phyloP scores from a whole-genome alignment of 148 eudicot species.

The Nepenthes mirabilis region DNA sequence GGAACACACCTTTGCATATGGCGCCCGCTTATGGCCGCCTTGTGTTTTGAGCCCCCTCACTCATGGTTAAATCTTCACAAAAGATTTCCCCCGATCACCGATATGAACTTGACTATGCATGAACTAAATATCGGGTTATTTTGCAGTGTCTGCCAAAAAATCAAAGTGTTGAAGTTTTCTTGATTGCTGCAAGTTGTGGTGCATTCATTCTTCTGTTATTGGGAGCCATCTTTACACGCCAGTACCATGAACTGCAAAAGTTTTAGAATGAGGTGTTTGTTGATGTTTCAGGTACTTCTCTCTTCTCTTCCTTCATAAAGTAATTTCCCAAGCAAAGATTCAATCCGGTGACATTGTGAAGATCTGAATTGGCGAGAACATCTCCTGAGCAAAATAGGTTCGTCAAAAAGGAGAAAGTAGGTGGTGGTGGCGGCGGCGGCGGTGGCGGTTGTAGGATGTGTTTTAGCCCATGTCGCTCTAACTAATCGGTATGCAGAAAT shows the following conservation, averaged over 20 bases:
- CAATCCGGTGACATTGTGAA: too few species aligned
- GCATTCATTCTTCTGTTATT: conserved; percentile 50
- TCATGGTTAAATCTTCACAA: conserved; percentile 25
- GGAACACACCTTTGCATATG: conserved; percentile 63
- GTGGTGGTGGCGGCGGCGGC: too few species aligned
- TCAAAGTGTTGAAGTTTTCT: conserved; percentile 37
- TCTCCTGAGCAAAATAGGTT: too few species aligned
- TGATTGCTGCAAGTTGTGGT: conserved; percentile 48
- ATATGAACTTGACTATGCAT: background rate
- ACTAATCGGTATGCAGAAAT: too few species aligned
- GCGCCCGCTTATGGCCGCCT: conserved; percentile 44
- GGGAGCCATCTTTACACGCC: conserved; percentile 44
- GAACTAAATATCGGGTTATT: conserved; percentile 8
- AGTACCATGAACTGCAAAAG: conserved; percentile 24
- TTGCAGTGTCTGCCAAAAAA: conserved; percentile 39
- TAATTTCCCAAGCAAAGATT: too few species aligned
- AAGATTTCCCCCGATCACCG: too few species aligned
- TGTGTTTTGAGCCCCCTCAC: conserved; percentile 51
- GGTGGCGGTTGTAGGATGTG: too few species aligned
- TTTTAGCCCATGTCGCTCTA: too few species aligned
- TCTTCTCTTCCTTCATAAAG: too few species aligned
- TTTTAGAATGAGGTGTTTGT: conserved; percentile 40
- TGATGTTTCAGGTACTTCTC: conserved; percentile 65
- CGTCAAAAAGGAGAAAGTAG: too few species aligned
- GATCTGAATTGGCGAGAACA: too few species aligned